Base-by-base conservation (phyloP, 139 green algal genomes). In the Chlorella sp. region DNA sequence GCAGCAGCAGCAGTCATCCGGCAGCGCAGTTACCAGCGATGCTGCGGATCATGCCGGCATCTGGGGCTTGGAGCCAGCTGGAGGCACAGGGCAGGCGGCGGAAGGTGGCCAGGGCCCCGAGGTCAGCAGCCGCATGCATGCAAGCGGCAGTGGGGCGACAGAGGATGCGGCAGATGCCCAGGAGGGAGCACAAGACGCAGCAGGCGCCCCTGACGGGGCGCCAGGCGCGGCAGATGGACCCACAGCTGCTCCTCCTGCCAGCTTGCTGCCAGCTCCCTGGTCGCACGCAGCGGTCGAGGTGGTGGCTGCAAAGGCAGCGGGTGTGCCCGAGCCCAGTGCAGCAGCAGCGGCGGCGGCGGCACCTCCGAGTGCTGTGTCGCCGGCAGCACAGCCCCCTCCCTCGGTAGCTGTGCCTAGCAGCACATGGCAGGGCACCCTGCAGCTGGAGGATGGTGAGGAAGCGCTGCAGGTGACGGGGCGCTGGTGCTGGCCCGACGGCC, bases 261-360 rank as follows among this genome's bases (percentile, higher is more conserved):
- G 13, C 51, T 60, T 60, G 51, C 13, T 16, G 51, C 51, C 9
- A 60, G 51, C 51, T 60, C 51, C 51, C 11, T 60, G 51, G 51
- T 11, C 51, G 51, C 51, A 60, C 13, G 51, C 51, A 60, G 9
- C 14, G 16, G 51, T 3, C 13, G 13, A 60, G 51, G 51, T 16
- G 9, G 51, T 16, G 4, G 51, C 51, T 60, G 51, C 51, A 60
- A 60, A 34, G 85, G 54, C 76, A 89, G 84, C 36, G 9, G 20
- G 32, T 38, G 38, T 11, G 9, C 0, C 69, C 38, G 14, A 36
- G 36, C 40, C 40, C 38, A 8, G 17, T 19, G 20, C 13, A n/a
- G 20, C 69, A 17, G 32, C 40, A n/a, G 20, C 69, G 9, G 16
- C 65, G 4, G 65, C 65, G 19, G 65, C 68, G 68, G 36, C 69